phyloP scores from a whole-genome alignment of 352 stramenopile species.

The Globisporangium solare region DNA sequence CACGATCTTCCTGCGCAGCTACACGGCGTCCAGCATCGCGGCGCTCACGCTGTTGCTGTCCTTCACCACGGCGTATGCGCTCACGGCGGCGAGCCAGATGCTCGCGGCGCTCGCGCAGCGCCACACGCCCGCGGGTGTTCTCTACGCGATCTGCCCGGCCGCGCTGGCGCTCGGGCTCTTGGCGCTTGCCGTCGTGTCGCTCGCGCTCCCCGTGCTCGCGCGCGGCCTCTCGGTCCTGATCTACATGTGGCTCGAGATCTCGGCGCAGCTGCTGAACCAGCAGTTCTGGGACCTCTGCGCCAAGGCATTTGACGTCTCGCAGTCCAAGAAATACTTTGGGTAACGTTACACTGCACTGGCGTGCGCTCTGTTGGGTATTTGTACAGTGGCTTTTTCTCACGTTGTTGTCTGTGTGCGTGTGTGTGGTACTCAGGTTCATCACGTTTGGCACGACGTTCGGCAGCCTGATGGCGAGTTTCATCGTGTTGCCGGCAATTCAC shows the following conservation, averaged over 20 bases:
- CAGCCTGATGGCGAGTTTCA: slow-evolving; percentile 69
- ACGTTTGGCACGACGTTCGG: slow-evolving; percentile 81
- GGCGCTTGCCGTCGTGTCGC: slow-evolving; percentile 41
- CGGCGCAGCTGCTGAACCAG: slow-evolving; percentile 66
- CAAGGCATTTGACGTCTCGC: slow-evolving; percentile 70
- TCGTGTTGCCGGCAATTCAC: slow-evolving; percentile 58
- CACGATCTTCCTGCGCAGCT: slow-evolving; percentile 77
- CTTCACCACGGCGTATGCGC: slow-evolving; percentile 62
- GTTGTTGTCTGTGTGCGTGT: neutral
- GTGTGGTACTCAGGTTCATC: slow-evolving; percentile 38
- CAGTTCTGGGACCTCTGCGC: slow-evolving; percentile 88
- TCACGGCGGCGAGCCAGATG: slow-evolving; percentile 40
- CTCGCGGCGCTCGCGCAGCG: slow-evolving; percentile 25
- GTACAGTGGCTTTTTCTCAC: neutral
- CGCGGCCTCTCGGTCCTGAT: slow-evolving; percentile 47
- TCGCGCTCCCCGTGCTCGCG: slow-evolving; percentile 37
- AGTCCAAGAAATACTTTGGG: slow-evolving; percentile 86
- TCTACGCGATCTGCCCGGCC: slow-evolving; percentile 49
- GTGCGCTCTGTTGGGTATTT: neutral
- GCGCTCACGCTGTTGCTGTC: slow-evolving; percentile 69
- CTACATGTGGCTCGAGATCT: slow-evolving; percentile 82
- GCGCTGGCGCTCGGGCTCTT: slow-evolving; percentile 38
- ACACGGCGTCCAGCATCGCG: slow-evolving; percentile 63
- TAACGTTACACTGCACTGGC: slow-evolving; percentile 19
- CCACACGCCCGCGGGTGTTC: slow-evolving; percentile 23